These are phyloP conservation scores for Didymella pomorum DNA, from an alignment of 2,329 filamentous ascomycete species.

Conservation along the genomic window DNA sequence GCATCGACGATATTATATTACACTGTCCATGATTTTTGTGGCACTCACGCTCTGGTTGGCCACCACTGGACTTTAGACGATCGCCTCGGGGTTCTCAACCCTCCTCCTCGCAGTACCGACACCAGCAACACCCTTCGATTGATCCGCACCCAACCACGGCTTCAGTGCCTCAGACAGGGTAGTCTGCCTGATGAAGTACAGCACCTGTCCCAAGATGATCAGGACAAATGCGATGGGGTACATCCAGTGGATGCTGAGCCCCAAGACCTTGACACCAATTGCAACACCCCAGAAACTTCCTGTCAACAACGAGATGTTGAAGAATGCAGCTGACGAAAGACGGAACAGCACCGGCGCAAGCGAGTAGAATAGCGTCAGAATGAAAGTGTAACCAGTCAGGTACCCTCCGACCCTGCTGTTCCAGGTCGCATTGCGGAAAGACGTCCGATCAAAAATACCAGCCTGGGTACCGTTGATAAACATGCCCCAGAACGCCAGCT, in stretches of 20 bases:
- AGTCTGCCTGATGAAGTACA: slow-evolving; percentile 87
- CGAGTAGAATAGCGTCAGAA: slow-evolving; percentile 84
- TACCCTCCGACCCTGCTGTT: slow-evolving; percentile 73
- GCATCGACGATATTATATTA: not conserved
- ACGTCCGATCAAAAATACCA: slow-evolving; percentile 85
- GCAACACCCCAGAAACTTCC: slow-evolving; percentile 97
- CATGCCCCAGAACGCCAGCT: slow-evolving; percentile 86
- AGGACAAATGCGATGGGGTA: slow-evolving; percentile 96
- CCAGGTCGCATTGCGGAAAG: slow-evolving; percentile 64
- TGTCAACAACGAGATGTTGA: slow-evolving; percentile 93
- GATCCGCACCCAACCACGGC: slow-evolving; percentile 90
- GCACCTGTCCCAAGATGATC: slow-evolving; percentile 83
- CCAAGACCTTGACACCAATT: slow-evolving; percentile 88
- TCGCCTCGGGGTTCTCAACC: slow-evolving; percentile 39
- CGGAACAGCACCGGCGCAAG: slow-evolving; percentile 87
- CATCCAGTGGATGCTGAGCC: slow-evolving; percentile 80
- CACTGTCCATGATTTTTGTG: not conserved
- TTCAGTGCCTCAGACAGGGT: slow-evolving; percentile 88
- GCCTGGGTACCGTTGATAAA: slow-evolving; percentile 92
- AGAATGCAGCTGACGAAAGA: slow-evolving; percentile 90
- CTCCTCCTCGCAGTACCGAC: slow-evolving; percentile 44
- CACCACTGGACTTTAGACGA: slow-evolving; percentile 34
- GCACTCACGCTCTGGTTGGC: too few relatives aligned
- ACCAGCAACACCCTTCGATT: slow-evolving; percentile 64
- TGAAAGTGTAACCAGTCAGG: slow-evolving; percentile 87